phyloP scores from a whole-genome alignment of 768 basidiomycete species.

The Guyanaporus albipodus region DNA sequence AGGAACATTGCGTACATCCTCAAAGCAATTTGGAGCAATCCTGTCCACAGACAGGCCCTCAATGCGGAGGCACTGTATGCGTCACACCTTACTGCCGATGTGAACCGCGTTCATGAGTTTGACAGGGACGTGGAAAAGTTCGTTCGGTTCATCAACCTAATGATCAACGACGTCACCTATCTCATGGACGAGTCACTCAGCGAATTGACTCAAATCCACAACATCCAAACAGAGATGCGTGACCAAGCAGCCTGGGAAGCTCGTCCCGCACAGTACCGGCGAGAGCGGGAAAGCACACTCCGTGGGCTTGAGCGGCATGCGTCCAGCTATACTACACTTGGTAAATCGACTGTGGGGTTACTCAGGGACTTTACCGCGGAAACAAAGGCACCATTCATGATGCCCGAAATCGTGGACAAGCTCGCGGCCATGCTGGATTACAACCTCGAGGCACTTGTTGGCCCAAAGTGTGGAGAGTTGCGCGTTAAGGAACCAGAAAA shows the following conservation, averaged over 20 bases:
- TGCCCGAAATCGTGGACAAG: slow-evolving; percentile 92
- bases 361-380: slow-evolving; percentile 91
- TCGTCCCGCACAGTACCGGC: slow-evolving; percentile 63
- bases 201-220: slow-evolving; percentile 84
- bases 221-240: slow-evolving; percentile 82
- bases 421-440: slow-evolving; percentile 97
- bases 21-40: slow-evolving; percentile 90
- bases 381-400: slow-evolving; percentile 89
- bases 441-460: slow-evolving; percentile 85
- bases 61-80: slow-evolving; percentile 72
- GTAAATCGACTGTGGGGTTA: slow-evolving; percentile 84
- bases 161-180: slow-evolving; percentile 99
- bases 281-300: slow-evolving; percentile 77
- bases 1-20: slow-evolving; percentile 86
- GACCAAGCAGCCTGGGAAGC: slow-evolving; percentile 67
- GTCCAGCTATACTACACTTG: slow-evolving; percentile 81
- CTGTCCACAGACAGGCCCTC: slow-evolving; percentile 81
- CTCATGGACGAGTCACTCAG: slow-evolving; percentile 94
- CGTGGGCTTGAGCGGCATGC: slow-evolving; percentile 82
- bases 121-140: slow-evolving; percentile 86
- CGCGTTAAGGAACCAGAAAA: slow-evolving; percentile 84
- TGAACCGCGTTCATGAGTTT: slow-evolving; percentile 4
- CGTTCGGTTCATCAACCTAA: slow-evolving; percentile 91
- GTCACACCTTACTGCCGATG: not conserved
- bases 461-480: slow-evolving; percentile 83